Conservation (phyloP, 257 asterid genomes). For the Forsythia suspensa region DNA sequence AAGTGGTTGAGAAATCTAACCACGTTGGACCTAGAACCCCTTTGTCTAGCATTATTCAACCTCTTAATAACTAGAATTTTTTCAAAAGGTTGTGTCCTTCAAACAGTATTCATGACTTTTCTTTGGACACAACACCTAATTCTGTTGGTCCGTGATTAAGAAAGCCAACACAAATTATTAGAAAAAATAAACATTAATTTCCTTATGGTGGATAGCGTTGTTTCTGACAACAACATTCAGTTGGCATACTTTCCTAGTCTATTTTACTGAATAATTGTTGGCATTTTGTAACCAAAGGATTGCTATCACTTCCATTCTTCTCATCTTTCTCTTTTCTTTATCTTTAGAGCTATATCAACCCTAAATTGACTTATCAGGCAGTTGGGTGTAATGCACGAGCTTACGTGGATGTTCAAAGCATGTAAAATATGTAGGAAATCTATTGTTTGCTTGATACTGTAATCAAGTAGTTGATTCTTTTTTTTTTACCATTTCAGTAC, state of each 20-base stretch:
- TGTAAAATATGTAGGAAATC: not conserved
- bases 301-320: not conserved
- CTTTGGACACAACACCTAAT: not conserved
- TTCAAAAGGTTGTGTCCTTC: not conserved
- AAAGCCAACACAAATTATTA: not conserved
- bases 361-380: not conserved
- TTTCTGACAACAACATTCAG: not conserved
- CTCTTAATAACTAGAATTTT: no score
- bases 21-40: no score
- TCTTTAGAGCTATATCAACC: not conserved
- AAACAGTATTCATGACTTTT: not conserved
- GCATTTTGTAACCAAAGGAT: constrained; percentile 1
- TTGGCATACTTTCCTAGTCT: not conserved
- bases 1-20: no score
- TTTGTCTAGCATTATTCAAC: no score
- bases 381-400: no score
- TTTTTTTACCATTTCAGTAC: not conserved
- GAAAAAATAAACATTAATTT: not conserved
- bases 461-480: not conserved
- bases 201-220: not conserved
- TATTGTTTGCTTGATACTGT: not conserved
- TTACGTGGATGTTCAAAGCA: not conserved
- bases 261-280: not conserved
- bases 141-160: not conserved
- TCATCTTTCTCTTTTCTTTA: not conserved